phyloP scores from a whole-genome alignment of 495 filamentous ascomycete species.

The Lasiosphaeria ovina region DNA sequence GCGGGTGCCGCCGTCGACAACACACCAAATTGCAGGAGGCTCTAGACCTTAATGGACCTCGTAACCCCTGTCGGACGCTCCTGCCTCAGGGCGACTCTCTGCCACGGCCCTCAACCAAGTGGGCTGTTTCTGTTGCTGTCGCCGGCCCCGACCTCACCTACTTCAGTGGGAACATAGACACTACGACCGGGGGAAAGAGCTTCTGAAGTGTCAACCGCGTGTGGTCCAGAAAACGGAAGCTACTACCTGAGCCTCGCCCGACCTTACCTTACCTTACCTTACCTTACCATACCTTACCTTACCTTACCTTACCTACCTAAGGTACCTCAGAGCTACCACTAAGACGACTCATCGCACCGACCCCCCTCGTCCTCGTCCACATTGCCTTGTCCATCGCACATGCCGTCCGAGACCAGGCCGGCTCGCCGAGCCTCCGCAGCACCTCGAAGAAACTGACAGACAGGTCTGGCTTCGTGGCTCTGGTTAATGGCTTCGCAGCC shows the following conservation, averaged over 20 bases:
- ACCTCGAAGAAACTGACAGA: slow-evolving; percentile 4
- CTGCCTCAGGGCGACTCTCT: background rate
- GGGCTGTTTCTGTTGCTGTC: slow-evolving; percentile 2
- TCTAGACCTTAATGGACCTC: slow-evolving; percentile 27
- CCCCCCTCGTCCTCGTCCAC: no score
- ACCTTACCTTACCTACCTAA: no score
- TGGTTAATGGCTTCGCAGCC: slow-evolving; percentile 22
- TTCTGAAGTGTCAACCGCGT: no score
- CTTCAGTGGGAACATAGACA: no score
- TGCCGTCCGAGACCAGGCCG: background rate
- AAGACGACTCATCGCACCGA: no score
- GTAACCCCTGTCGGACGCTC: slow-evolving; percentile 8
- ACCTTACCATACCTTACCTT: background rate
- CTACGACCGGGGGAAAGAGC: no score
- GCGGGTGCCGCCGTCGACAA: slow-evolving; percentile 7
- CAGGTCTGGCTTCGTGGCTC: background rate
- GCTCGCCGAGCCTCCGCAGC: slow-evolving; percentile 8
- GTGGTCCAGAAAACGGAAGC: no score
- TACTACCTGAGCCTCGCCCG: no score
- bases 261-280: background rate
- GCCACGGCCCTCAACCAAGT: background rate
- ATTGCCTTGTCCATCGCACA: no score
- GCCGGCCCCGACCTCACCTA: no score
- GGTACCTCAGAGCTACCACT: no score
- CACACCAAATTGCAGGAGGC: slow-evolving; percentile 14